Evolutionary conservation across 352 stramenopile species (phyloP).

Genomic region (Phytophthora sp.): DNA sequence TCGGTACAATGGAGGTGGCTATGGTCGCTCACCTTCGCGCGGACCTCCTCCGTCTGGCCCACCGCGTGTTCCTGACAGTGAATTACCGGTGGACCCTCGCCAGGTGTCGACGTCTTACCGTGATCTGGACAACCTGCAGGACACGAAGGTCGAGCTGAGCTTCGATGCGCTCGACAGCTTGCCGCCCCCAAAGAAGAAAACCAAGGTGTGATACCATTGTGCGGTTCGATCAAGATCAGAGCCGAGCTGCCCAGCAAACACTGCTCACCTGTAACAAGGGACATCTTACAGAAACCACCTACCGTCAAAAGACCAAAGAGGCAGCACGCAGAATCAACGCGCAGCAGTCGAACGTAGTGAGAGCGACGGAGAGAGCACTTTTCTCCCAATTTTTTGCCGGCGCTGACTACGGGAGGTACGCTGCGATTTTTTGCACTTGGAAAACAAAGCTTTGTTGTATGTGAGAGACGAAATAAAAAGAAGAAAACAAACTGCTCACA

Average conservation of each 20-base stretch:
- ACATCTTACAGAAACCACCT: constrained; percentile 23
- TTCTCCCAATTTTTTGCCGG: constrained; percentile 23
- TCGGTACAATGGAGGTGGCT: constrained; percentile 37
- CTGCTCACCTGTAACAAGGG: constrained; percentile 30
- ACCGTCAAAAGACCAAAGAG: constrained; percentile 28
- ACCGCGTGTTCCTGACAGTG: constrained; percentile 55
- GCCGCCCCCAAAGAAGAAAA: constrained; percentile 87
- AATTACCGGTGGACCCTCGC: constrained; percentile 80
- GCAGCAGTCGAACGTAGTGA: constrained; percentile 25
- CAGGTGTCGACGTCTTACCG: constrained; percentile 87
- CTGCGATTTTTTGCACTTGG: constrained; percentile 38
- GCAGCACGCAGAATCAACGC: constrained; percentile 24
- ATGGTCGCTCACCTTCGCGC: constrained; percentile 38
- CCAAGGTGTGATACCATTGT: constrained; percentile 57
- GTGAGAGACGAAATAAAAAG: constrained; percentile 41
- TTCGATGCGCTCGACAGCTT: constrained; percentile 84
- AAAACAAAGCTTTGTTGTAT: constrained; percentile 30
- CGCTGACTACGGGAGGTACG: constrained; percentile 24
- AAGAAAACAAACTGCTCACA: constrained; percentile 30
- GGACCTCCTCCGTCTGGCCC: constrained; percentile 31
- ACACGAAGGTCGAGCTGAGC: constrained; percentile 85
- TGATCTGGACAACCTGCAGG: constrained; percentile 83
- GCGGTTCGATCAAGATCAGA: constrained; percentile 16
- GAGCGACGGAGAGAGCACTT: constrained; percentile 19
- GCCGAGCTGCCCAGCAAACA: constrained; percentile 15